Conservation (phyloP, 1,284 basidiomycete genomes). For the Leccinum pallidistipes region DNA sequence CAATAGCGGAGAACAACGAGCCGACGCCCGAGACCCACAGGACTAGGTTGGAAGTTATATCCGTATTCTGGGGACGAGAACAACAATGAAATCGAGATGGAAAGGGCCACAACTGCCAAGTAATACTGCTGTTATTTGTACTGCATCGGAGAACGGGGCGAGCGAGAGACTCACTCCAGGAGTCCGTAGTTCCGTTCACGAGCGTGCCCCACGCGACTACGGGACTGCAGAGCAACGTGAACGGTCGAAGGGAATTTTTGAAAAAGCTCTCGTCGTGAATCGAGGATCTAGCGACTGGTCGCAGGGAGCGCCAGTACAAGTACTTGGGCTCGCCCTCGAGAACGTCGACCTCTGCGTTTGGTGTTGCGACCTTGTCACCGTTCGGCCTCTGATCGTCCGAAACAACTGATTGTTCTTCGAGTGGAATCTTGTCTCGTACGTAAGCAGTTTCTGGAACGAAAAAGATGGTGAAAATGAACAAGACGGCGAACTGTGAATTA, state of each 20-base stretch:
- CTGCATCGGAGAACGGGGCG: not conserved
- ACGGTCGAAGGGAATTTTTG: not conserved
- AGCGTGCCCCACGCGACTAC: conserved; percentile 1
- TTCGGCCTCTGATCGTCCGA: not conserved
- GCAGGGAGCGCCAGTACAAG: not conserved
- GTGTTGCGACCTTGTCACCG: not conserved
- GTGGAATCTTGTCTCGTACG: not conserved
- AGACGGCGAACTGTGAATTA: not conserved
- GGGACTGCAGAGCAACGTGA: not conserved
- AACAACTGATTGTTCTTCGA: not conserved
- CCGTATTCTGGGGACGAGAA: conserved; percentile 1
- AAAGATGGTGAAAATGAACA: not conserved
- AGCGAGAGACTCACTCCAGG: not conserved
- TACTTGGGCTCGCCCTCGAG: not conserved
- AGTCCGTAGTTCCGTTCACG: not conserved
- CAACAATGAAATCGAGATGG: not conserved
- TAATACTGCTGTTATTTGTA: not conserved
- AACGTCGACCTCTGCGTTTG: not conserved
- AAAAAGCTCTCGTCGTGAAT: conserved; percentile 1
- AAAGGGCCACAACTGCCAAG: not conserved
- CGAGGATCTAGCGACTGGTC: not conserved
- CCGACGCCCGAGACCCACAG: not conserved
- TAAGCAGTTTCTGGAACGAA: conserved; percentile 1
- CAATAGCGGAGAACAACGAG: not conserved
- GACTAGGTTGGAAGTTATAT: not conserved